phyloP scores from a whole-genome alignment of 1,139 yeast species.

The Blastobotrys apis region DNA sequence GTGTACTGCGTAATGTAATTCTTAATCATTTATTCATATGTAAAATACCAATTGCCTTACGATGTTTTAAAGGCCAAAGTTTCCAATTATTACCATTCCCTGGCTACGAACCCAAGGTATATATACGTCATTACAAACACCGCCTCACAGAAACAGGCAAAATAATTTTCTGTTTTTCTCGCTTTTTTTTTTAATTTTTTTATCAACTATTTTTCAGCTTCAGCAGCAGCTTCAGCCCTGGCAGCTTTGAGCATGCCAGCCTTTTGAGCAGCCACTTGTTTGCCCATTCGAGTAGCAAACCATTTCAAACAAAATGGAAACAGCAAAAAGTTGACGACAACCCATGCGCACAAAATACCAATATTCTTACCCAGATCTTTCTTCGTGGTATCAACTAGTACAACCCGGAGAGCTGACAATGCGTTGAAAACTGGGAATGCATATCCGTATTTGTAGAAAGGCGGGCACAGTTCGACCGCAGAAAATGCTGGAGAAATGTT shows the following conservation, averaged over 20 bases:
- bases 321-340: conserved; percentile 43
- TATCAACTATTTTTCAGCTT: no score
- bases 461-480: conserved; percentile 50
- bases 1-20: no score
- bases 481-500: conserved; percentile 60
- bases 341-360: conserved; percentile 58
- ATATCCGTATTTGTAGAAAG: conserved; percentile 59
- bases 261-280: background rate
- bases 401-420: conserved; percentile 51
- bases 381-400: conserved; percentile 55
- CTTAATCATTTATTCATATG: no score
- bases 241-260: background rate
- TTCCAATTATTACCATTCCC: no score
- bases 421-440: conserved; percentile 63
- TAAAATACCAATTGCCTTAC: no score
- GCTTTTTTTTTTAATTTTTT: background rate
- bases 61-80: no score
- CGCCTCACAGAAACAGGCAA: no score
- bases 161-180: background rate
- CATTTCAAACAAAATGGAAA: conserved; percentile 45
- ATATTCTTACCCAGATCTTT: conserved; percentile 54
- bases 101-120: no score
- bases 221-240: no score
- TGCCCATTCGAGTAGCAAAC: conserved; percentile 8
- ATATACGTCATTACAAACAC: no score